A percentile compares a stretch with the other conserved stretches of the same genome.
Conservation (phyloP, 2,329 filamentous ascomycete genomes). For the Xylaria sp. region DNA sequence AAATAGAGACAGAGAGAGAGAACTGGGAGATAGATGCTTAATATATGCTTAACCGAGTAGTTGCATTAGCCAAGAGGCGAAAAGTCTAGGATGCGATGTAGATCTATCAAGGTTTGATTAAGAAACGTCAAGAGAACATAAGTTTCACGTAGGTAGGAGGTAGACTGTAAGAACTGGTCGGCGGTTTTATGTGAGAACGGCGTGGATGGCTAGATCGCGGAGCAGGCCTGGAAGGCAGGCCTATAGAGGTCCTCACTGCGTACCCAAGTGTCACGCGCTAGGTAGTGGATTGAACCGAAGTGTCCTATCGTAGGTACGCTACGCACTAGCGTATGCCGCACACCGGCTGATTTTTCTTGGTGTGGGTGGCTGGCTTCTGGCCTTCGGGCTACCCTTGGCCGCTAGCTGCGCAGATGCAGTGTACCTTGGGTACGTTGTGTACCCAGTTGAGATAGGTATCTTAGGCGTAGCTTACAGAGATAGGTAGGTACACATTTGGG, state of each 20-base stretch:
- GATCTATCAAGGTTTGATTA: neutral
- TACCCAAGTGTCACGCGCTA: constrained; percentile 14
- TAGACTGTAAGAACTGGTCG: constrained; percentile 1
- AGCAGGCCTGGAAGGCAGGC: constrained; percentile 29
- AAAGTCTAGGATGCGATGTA: neutral
- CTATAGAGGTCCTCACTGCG: constrained; percentile 25
- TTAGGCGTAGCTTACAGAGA: too few species aligned
- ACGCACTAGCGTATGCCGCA: neutral
- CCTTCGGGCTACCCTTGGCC: neutral
- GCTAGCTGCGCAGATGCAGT: neutral
- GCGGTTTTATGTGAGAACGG: constrained; percentile 26
- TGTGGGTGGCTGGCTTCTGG: constrained; percentile 4
- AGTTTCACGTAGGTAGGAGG: constrained; percentile 1
- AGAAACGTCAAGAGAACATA: constrained; percentile 13
- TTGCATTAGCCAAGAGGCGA: constrained; percentile 17
- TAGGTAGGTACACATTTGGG: neutral
- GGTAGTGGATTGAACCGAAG: constrained; percentile 11
- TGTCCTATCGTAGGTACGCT: constrained; percentile 3
- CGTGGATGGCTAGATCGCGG: constrained; percentile 31
- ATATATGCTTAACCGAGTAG: neutral
- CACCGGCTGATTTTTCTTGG: constrained; percentile 24
- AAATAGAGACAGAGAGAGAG: neutral
- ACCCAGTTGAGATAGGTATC: too few species aligned
- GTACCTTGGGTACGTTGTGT: neutral
- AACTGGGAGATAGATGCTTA: neutral